Percentiles rank a stretch among this genome's conserved stretches.
Conservation (phyloP, 1,139 yeast species). For the Yamadazyma aaseri region DNA sequence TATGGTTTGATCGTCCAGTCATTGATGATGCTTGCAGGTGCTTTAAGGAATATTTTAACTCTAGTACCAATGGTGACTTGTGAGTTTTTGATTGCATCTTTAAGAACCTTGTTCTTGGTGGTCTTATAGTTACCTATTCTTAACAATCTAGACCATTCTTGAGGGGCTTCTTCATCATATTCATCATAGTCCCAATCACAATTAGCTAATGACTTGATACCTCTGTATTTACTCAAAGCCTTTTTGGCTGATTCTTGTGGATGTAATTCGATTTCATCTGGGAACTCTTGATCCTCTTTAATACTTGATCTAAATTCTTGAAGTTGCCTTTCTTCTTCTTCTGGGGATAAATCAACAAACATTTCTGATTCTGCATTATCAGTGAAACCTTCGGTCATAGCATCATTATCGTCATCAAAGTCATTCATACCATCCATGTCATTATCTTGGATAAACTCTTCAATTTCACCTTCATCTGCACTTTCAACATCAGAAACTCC, state of each 20-base stretch:
- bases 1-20: slow-evolving; percentile 40
- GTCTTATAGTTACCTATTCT: slow-evolving; percentile 78
- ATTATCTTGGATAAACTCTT: slow-evolving; percentile 18
- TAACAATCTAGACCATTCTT: slow-evolving; percentile 72
- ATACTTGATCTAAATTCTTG: slow-evolving; percentile 66
- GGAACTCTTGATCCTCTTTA: slow-evolving; percentile 86
- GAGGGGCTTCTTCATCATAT: slow-evolving; percentile 70
- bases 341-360: slow-evolving; percentile 74
- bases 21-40: slow-evolving; percentile 57
- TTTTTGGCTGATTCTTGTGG: slow-evolving; percentile 78
- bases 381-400: slow-evolving; percentile 31
- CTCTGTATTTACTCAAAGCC: slow-evolving; percentile 75
- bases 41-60: slow-evolving; percentile 59
- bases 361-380: slow-evolving; percentile 50
- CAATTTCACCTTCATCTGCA: slow-evolving; percentile 32
- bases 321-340: slow-evolving; percentile 81
- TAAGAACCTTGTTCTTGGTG: slow-evolving; percentile 66
- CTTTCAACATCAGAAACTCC: slow-evolving; percentile 55
- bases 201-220: slow-evolving; percentile 76
- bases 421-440: slow-evolving; percentile 19
- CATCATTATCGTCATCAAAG: slow-evolving; percentile 23
- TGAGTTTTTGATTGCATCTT: slow-evolving; percentile 57
- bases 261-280: slow-evolving; percentile 87
- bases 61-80: slow-evolving; percentile 67
- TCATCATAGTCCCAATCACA: slow-evolving; percentile 91